Evolutionary conservation across 2,329 filamentous ascomycete species (phyloP).

Genomic region (Elsinoe perseae): DNA sequence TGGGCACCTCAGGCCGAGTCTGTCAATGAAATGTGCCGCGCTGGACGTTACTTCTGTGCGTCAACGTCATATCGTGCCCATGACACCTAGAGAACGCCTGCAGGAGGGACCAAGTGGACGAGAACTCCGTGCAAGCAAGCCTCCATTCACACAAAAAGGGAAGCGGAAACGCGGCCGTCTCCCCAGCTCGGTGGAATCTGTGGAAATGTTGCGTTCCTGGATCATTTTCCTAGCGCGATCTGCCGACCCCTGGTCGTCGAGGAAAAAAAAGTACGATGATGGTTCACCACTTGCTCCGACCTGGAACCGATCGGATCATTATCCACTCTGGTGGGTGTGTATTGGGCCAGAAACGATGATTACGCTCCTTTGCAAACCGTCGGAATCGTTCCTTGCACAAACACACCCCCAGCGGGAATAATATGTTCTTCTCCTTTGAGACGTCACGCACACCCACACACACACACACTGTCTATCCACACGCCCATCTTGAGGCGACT

Average conservation of each 20-base stretch:
- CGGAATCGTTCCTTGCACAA: not conserved
- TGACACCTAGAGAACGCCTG: slow-evolving; percentile 8
- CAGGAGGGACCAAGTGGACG: not conserved
- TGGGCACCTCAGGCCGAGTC: not conserved
- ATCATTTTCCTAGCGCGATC: not conserved
- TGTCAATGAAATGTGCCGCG: not conserved
- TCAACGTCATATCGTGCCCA: not conserved
- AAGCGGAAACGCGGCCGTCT: not conserved
- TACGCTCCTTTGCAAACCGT: not conserved
- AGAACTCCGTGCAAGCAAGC: not conserved
- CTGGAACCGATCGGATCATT: not conserved
- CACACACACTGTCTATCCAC: not conserved
- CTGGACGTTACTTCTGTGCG: not conserved
- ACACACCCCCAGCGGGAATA: not conserved
- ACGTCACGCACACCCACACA: slow-evolving; percentile 1
- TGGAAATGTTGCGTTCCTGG: not conserved
- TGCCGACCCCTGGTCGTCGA: not conserved
- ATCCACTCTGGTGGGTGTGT: not conserved
- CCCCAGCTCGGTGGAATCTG: not conserved
- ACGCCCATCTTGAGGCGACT: not conserved
- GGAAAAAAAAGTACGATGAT: not conserved
- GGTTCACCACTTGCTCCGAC: not conserved
- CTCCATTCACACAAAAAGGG: not conserved
- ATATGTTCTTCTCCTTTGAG: not conserved
- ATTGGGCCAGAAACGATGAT: too few relatives aligned